These are phyloP conservation scores for Rhodotorula paludigena DNA, from an alignment of 768 basidiomycete species.

Conservation along the genomic window DNA sequence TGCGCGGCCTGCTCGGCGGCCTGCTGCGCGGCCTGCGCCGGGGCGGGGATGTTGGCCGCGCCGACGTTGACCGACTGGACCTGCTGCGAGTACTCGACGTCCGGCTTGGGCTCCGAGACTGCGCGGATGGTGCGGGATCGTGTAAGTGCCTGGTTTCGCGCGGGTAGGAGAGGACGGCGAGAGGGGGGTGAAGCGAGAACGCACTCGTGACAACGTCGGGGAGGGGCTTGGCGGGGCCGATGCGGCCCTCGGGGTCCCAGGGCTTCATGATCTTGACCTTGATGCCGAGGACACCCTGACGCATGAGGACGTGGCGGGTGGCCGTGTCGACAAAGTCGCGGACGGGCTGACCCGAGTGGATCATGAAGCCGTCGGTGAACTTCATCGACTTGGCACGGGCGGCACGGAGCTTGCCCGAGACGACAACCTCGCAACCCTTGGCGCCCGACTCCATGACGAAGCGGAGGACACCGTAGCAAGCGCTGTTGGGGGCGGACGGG, in stretches of 20 bases:
- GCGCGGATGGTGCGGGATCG: background rate
- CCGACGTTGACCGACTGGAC: constrained; percentile 38
- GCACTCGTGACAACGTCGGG: constrained; percentile 87
- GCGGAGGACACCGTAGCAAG: constrained; percentile 99
- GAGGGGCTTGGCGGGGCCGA: constrained; percentile 85
- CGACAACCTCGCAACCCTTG: constrained; percentile 99
- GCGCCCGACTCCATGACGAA: constrained; percentile 99
- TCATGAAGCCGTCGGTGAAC: constrained; percentile 95
- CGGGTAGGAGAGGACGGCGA: background rate
- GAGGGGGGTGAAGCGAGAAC: constrained; percentile 1
- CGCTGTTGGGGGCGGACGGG: constrained; percentile 52
- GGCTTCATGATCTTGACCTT: constrained; percentile 99
- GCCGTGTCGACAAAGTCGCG: constrained; percentile 96
- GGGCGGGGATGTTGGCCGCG: constrained; percentile 35
- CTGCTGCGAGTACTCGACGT: constrained; percentile 30
- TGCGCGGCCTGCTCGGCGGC: constrained; percentile 22
- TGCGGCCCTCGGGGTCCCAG: constrained; percentile 81
- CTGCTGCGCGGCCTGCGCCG: constrained; percentile 19
- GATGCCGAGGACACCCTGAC: constrained; percentile 98
- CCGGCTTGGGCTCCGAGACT: constrained; percentile 45
- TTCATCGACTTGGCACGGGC: constrained; percentile 99
- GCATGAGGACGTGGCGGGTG: constrained; percentile 93
- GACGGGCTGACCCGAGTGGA: constrained; percentile 75
- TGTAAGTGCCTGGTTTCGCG: background rate
- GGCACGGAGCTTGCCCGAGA: constrained; percentile 98